Evolutionary conservation across 805 yeast species (phyloP), one percentile per base, ranked within the genome.

Genomic region (Monosporozyma solicola): DNA sequence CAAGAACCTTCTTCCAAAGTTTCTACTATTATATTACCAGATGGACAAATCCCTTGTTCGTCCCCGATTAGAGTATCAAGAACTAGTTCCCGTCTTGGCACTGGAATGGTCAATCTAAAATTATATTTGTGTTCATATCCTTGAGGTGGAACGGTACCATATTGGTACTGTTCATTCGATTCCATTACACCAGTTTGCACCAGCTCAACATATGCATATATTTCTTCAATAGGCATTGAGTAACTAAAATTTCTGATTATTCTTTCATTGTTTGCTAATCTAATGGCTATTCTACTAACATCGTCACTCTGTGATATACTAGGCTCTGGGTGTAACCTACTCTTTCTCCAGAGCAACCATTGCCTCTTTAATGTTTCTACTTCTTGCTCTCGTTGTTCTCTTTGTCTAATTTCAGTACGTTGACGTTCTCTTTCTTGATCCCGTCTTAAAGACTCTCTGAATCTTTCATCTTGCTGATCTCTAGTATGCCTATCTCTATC

Each of bases 401-500:
- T 65, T 55, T 70, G 64, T 58, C 74, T 74, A 49, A 72, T 72
- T 20, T 55, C 53, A 5, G 46, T 47, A 35, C 58, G 51, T 44
- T 53, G 54, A 8, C 55, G 54, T 25, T 75, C 77, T 33, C 83
- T 73, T 51, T 75, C 74, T 52, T 83, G 76, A 69, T 91, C 98
- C 37, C 79, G 74, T 16, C 78, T 77, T 37, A 91, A 71, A 0
- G 95, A 83, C 37, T 78, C 78, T 62, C 84, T 82, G 69, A 83
- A 90, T 22, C 94, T 89, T 47, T 77, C 71, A 62, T 89, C 94
- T 67, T 91, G 97, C 60, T 84, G 84, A 55, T 77, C 76, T 50
- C 87, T 76, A 35, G 88, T 71, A 11, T 75, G 69, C 54, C 83
- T 78, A 41, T 83, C 74, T 55, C 79, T 65, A 43, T 80, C 83